Evolutionary conservation across 2,329 filamentous ascomycete genomes (phyloP).

Genomic region (Chalaropsis ovoidea): DNA sequence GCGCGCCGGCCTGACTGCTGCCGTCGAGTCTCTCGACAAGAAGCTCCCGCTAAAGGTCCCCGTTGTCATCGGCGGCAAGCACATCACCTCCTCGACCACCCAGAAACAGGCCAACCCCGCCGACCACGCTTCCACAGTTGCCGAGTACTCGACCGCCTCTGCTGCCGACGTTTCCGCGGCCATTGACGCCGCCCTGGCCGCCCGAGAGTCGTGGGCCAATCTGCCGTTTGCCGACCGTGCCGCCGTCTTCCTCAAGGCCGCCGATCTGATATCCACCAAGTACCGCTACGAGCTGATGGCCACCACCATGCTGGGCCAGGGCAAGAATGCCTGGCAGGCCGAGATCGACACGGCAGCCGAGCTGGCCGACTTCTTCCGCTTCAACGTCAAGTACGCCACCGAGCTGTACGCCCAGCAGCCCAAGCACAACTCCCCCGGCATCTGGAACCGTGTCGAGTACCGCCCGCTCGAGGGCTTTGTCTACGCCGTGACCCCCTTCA

Average conservation of each 20-base stretch:
- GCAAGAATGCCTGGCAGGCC: constrained; percentile 98
- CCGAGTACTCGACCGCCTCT: constrained; percentile 75
- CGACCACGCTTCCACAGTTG: constrained; percentile 64
- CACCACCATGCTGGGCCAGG: constrained; percentile 88
- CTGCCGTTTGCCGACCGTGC: constrained; percentile 85
- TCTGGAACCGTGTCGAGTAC: constrained; percentile 90
- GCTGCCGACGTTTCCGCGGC: constrained; percentile 64
- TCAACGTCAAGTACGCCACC: constrained; percentile 89
- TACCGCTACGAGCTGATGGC: constrained; percentile 97
- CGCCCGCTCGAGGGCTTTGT: constrained; percentile 88
- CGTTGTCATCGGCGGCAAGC: constrained; percentile 61
- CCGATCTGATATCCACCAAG: constrained; percentile 79
- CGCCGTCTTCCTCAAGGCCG: constrained; percentile 89
- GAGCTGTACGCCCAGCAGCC: constrained; percentile 85
- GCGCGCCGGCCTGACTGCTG: constrained; percentile 62
- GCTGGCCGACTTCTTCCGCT: constrained; percentile 82
- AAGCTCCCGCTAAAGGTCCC: constrained; percentile 67
- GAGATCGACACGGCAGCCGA: constrained; percentile 95
- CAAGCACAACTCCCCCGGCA: constrained; percentile 65
- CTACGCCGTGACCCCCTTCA: constrained; percentile 89
- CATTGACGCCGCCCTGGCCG: constrained; percentile 75
- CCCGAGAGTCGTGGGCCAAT: constrained; percentile 75
- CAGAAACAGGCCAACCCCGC: constrained; percentile 72
- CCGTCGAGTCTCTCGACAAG: constrained; percentile 59
- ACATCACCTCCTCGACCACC: constrained; percentile 58